Conservation (phyloP, 768 basidiomycete species). For the Candolleomyces aberdarensis region DNA sequence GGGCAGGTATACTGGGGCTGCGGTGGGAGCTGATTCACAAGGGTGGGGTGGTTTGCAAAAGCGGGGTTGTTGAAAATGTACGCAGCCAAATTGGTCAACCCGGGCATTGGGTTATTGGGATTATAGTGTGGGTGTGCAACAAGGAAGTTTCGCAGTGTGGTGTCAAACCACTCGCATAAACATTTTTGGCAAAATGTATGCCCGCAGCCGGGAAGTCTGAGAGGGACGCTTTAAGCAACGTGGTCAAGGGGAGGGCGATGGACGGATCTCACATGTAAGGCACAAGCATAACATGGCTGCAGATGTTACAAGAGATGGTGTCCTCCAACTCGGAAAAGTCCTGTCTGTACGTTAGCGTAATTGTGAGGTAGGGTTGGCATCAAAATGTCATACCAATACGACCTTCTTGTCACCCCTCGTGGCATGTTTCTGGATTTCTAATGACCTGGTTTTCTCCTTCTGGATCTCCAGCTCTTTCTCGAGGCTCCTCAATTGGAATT, state of each 20-base stretch:
- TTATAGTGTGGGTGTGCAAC: slow-evolving; percentile 43
- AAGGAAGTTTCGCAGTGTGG: slow-evolving; percentile 48
- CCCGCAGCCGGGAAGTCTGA: slow-evolving; percentile 62
- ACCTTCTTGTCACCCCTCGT: slow-evolving; percentile 25
- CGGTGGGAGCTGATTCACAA: too few species aligned
- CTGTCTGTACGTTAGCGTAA: slow-evolving; percentile 21
- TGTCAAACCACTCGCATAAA: slow-evolving; percentile 52
- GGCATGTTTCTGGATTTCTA: slow-evolving; percentile 11
- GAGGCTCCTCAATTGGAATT: slow-evolving; percentile 26
- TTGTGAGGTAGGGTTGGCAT: neutral
- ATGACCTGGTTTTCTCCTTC: slow-evolving; percentile 21
- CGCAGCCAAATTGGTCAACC: slow-evolving; percentile 11
- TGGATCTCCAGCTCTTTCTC: slow-evolving; percentile 13
- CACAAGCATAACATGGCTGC: slow-evolving; percentile 59
- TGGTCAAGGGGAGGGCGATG: slow-evolving; percentile 19
- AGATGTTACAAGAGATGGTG: slow-evolving; percentile 60
- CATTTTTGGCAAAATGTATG: slow-evolving; percentile 68
- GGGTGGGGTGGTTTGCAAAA: neutral
- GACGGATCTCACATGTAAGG: slow-evolving; percentile 50
- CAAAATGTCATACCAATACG: slow-evolving; percentile 23
- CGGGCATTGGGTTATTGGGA: slow-evolving; percentile 20
- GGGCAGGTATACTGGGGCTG: neutral
- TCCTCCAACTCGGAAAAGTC: slow-evolving; percentile 49
- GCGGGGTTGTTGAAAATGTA: slow-evolving; percentile 1
- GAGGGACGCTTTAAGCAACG: slow-evolving; percentile 4